Percentiles rank a stretch among this genome's conserved stretches.
These are phyloP conservation scores for Colletotrichum sidae DNA, from an alignment of 2,329 filamentous ascomycete genomes.

Conservation along the genomic window DNA sequence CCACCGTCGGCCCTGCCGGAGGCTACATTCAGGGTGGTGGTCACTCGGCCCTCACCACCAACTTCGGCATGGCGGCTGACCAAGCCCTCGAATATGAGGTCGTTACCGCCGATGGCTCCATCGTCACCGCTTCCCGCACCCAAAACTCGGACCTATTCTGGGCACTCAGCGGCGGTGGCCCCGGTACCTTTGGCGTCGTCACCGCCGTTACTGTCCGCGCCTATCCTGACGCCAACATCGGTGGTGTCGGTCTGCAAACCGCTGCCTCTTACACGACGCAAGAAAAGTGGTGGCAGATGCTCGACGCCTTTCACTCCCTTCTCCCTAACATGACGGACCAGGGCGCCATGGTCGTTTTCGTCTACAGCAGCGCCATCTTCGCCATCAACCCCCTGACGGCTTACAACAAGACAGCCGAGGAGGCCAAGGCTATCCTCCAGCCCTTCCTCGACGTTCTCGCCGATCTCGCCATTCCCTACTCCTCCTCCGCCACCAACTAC, in stretches of 20 bases:
- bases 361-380: constrained; percentile 60
- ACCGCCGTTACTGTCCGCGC: constrained; percentile 65
- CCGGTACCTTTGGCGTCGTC: constrained; percentile 69
- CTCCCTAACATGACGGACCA: constrained; percentile 61
- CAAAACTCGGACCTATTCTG: constrained; percentile 71
- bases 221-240: constrained; percentile 55
- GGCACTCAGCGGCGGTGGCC: constrained; percentile 71
- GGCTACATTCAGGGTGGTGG: constrained; percentile 72
- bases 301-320: constrained; percentile 54
- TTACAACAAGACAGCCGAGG: constrained; percentile 55
- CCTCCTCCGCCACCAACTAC: constrained; percentile 40
- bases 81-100: constrained; percentile 68
- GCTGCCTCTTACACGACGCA: constrained; percentile 37
- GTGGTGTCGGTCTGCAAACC: constrained; percentile 55
- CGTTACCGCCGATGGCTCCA: constrained; percentile 61
- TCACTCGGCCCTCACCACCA: constrained; percentile 63
- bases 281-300: constrained; percentile 60
- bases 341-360: constrained; percentile 62
- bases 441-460: constrained; percentile 57
- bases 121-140: constrained; percentile 58
- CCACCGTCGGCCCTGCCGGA: constrained; percentile 68
- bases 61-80: constrained; percentile 70
- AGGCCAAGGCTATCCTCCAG: constrained; percentile 58
- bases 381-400: constrained; percentile 59
- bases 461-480: constrained; percentile 46